Conservation (phyloP, 2,329 filamentous ascomycete species). For the Epichloe typhina region DNA sequence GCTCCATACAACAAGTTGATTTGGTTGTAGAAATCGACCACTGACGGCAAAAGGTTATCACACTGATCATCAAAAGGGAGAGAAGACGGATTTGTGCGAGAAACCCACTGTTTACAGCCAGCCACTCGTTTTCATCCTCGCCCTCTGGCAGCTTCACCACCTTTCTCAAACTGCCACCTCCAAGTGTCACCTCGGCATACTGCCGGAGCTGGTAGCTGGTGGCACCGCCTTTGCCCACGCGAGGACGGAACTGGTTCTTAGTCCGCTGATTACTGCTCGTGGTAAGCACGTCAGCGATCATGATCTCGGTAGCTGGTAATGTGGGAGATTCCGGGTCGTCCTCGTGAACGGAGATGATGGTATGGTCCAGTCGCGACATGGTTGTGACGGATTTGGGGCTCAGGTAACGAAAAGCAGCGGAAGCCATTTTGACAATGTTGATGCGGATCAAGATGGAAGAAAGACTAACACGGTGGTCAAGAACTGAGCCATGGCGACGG, state of each 20-base stretch:
- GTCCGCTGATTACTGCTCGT: conserved; percentile 56
- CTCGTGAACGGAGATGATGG: conserved; percentile 19
- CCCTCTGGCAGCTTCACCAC: conserved; percentile 94
- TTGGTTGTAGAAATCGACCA: conserved; percentile 99
- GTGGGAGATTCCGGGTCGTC: conserved; percentile 12
- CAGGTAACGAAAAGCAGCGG: conserved; percentile 16
- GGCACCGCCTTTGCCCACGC: conserved; percentile 74
- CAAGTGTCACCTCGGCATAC: conserved; percentile 93
- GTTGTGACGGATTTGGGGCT: conserved; percentile 20
- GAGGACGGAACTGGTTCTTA: conserved; percentile 82
- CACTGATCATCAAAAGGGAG: not conserved
- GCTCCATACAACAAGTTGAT: conserved; percentile 98
- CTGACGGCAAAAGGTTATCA: conserved; percentile 28
- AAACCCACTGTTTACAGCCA: conserved; percentile 84
- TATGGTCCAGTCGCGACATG: conserved; percentile 17
- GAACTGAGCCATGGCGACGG: conserved; percentile 26
- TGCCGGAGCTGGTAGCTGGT: conserved; percentile 88
- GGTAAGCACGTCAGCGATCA: conserved; percentile 17
- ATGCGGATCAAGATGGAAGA: conserved; percentile 2
- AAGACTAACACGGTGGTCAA: conserved; percentile 29
- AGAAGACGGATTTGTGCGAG: too few species aligned
- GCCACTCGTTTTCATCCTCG: conserved; percentile 95
- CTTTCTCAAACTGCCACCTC: conserved; percentile 87
- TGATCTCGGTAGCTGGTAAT: conserved; percentile 9
- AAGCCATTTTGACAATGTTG: conserved; percentile 11